Base-by-base conservation (phyloP, 331 rosid species). In the Spiraea crenata region DNA sequence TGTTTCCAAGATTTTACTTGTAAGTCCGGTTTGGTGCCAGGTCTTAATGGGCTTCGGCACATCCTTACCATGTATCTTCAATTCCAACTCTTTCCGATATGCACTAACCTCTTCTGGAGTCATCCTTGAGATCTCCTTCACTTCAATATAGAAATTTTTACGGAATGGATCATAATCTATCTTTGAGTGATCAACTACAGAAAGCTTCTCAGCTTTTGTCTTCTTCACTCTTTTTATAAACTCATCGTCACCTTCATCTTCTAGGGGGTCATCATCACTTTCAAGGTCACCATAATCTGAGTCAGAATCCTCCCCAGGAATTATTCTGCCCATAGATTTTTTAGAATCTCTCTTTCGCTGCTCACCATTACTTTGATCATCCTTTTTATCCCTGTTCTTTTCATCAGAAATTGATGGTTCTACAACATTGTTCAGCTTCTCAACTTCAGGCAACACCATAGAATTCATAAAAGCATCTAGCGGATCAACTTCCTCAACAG, bases 191-290 rank as follows among this genome's bases (percentile, higher is more conserved):
- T 92, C 98, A 72, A 92, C 98, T 68, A 92, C 57, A 47, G 96
- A 86, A 61, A 92, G 96, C 83, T 90, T 92, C 87, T 92, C 98
- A 19, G 83, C 98, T 82, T 92, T 92, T 49, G 98, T 90, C 81
- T 92, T 92, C 81, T 92, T 92, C 74, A 92, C 98, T 81, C 98
- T 83, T 86, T 92, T 92, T 83, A 92, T 92, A 81, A 92, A 92
- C 81, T 90, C 98, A 12, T 92, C 96, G n/a, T 92, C 98, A 63
- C 88, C 93, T 80, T 92, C 98, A 68, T 92, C 96, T 76, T 86
- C 85, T 75, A 69, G 6, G 34, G 83, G 78, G 44, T 88, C 92
- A 16, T 67, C 96, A 62, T 90, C 96, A 42, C 69, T 65, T 69
- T 84, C 92, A 73, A 79, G 80, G 81, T 90, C 96, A 61, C 78